Conservation (phyloP, 164 flowering plant species). For the Tetrastigma voinierianum region DNA sequence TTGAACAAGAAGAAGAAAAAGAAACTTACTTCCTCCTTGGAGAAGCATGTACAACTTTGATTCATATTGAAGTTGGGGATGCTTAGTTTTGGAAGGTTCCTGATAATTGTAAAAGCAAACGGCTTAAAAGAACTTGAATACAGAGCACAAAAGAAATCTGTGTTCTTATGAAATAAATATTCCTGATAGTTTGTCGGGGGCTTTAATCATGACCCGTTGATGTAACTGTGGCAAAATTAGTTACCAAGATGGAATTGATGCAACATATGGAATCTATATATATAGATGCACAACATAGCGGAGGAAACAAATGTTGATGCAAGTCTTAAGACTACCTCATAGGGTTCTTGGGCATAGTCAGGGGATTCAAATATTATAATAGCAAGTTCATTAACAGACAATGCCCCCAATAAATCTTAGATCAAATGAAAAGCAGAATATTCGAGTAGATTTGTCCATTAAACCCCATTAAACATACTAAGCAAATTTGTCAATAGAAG, state of each 20-base stretch:
- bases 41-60: conserved; percentile 70
- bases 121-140: neutral
- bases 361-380: neutral
- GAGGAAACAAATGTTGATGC: neutral
- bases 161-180: too few species aligned
- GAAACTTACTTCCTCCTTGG: conserved; percentile 69
- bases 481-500: neutral
- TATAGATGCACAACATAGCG: neutral
- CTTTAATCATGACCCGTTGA: too few species aligned
- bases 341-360: neutral
- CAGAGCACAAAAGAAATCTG: neutral
- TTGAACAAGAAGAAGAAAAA: neutral
- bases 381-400: neutral
- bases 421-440: neutral
- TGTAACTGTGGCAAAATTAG: neutral
- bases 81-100: conserved; percentile 66
- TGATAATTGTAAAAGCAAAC: conserved; percentile 15
- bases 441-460: neutral
- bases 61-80: conserved; percentile 70
- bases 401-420: neutral
- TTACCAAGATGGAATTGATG: neutral
- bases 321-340: neutral
- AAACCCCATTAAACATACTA: neutral
- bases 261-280: too few species aligned
- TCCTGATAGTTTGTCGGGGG: too few species aligned